Evolutionary conservation across 805 yeast genomes (phyloP).

Genomic region (Kodamaea sagamina): DNA sequence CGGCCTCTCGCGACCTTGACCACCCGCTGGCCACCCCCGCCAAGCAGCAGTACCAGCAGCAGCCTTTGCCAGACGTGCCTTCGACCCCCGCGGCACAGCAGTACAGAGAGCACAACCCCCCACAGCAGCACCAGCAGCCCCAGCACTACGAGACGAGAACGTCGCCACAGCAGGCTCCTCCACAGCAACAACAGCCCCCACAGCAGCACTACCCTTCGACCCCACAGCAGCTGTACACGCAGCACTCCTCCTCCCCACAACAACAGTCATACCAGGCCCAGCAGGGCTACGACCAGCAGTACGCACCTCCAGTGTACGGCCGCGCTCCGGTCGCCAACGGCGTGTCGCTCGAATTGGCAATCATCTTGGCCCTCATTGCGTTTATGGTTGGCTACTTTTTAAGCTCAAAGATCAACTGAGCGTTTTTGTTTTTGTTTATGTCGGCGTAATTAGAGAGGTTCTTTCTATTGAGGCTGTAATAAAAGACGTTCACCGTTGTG

Average conservation of each 20-base stretch:
- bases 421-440: conserved; percentile 4
- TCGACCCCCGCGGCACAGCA: conserved; percentile 10
- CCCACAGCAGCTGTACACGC: conserved; percentile 13
- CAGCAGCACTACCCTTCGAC: conserved; percentile 10
- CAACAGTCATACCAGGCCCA: conserved; percentile 7
- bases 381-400: conserved; percentile 58
- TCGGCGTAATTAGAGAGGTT: conserved; percentile 2
- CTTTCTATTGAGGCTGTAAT: conserved; percentile 2
- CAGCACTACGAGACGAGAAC: conserved; percentile 8
- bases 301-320: conserved; percentile 11
- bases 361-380: conserved; percentile 47
- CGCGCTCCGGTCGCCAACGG: conserved; percentile 39
- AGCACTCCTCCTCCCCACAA: conserved; percentile 11
- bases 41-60: conserved; percentile 11
- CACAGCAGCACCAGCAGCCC: conserved; percentile 8
- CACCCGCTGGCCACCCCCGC: conserved; percentile 9
- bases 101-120: conserved; percentile 10
- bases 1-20: conserved; percentile 7
- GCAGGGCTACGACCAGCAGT: conserved; percentile 10
- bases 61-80: conserved; percentile 12
- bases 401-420: conserved; percentile 12
- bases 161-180: conserved; percentile 9
- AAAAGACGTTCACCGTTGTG: conserved; percentile 2
- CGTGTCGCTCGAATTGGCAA: conserved; percentile 56
- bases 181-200: conserved; percentile 1